A percentile compares a stretch with the other conserved stretches of the same genome.
These are phyloP conservation scores for Limonium bicolor DNA, from an alignment of 148 eudicot species.

Conservation along the genomic window DNA sequence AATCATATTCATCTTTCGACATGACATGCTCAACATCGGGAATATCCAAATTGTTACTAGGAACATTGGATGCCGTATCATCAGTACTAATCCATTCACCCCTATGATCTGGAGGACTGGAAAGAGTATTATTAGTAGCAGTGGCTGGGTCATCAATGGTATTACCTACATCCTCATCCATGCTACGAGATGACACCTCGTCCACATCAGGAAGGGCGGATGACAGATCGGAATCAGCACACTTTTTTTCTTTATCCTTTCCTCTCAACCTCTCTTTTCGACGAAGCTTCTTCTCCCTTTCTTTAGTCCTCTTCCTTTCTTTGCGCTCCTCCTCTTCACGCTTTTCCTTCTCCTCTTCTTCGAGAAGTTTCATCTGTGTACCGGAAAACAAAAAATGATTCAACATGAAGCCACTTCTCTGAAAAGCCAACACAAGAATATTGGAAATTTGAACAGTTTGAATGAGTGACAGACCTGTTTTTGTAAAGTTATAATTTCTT, in stretches of 20 bases:
- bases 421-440: not conserved
- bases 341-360: slow-evolving; percentile 97
- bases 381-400: slow-evolving; percentile 6
- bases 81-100: slow-evolving; percentile 29
- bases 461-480: slow-evolving; percentile 57
- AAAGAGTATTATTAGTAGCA: slow-evolving; percentile 26
- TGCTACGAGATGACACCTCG: slow-evolving; percentile 20
- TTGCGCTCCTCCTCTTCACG: slow-evolving; percentile 94
- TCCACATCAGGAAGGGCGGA: slow-evolving; percentile 19
- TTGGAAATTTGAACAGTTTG: not conserved
- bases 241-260: slow-evolving; percentile 63
- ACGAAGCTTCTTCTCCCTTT: slow-evolving; percentile 86
- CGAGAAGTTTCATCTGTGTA: slow-evolving; percentile 75
- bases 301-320: slow-evolving; percentile 79
- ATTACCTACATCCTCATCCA: slow-evolving; percentile 27
- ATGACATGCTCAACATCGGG: slow-evolving; percentile 23
- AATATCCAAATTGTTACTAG: too few species aligned
- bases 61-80: slow-evolving; percentile 17
- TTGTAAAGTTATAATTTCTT: slow-evolving; percentile 81
- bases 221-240: slow-evolving; percentile 24
- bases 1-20: slow-evolving; percentile 24
- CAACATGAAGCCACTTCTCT: slow-evolving; percentile 3
- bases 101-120: slow-evolving; percentile 28
- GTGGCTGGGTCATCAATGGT: slow-evolving; percentile 14
- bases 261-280: slow-evolving; percentile 90